Conservation (phyloP, 805 yeast genomes). For the Myxozyma neotropica region DNA sequence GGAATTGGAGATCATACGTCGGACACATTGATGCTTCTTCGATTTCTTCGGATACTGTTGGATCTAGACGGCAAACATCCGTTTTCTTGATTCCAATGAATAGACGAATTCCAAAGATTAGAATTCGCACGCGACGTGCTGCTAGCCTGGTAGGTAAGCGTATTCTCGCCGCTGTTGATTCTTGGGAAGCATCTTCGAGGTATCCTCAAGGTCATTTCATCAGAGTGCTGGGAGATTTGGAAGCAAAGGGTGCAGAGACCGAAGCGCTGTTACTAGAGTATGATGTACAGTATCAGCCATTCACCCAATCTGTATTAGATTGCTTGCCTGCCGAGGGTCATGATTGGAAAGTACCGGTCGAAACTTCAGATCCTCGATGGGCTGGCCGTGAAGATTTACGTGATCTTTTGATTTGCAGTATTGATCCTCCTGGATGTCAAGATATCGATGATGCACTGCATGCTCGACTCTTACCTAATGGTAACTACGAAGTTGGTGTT, state of each 20-base stretch:
- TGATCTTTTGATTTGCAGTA: slow-evolving; percentile 87
- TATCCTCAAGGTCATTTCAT: slow-evolving; percentile 95
- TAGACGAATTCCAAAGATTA: slow-evolving; percentile 77
- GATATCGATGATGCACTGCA: slow-evolving; percentile 99
- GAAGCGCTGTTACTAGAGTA: slow-evolving; percentile 92
- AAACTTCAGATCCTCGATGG: slow-evolving; percentile 52
- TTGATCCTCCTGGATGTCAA: slow-evolving; percentile 97
- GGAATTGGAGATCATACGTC: slow-evolving; percentile 96
- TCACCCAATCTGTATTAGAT: slow-evolving; percentile 84
- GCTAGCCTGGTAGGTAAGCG: slow-evolving; percentile 81
- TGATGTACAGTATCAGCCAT: slow-evolving; percentile 95
- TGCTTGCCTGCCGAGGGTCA: slow-evolving; percentile 94
- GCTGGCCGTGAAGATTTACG: slow-evolving; percentile 75
- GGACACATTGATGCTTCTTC: slow-evolving; percentile 87
- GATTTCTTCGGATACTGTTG: slow-evolving; percentile 44
- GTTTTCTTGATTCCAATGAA: slow-evolving; percentile 91
- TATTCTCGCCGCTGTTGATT: slow-evolving; percentile 87
- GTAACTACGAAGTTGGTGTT: slow-evolving; percentile 96
- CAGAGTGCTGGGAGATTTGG: slow-evolving; percentile 84
- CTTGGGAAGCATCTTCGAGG: slow-evolving; percentile 84
- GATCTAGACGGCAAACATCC: slow-evolving; percentile 55
- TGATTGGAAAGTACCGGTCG: slow-evolving; percentile 82
- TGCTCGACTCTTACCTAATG: slow-evolving; percentile 81
- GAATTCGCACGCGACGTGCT: slow-evolving; percentile 87
- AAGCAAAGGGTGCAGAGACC: slow-evolving; percentile 91